Conservation (phyloP, 495 filamentous ascomycete species). For the Arthonia radiata region DNA sequence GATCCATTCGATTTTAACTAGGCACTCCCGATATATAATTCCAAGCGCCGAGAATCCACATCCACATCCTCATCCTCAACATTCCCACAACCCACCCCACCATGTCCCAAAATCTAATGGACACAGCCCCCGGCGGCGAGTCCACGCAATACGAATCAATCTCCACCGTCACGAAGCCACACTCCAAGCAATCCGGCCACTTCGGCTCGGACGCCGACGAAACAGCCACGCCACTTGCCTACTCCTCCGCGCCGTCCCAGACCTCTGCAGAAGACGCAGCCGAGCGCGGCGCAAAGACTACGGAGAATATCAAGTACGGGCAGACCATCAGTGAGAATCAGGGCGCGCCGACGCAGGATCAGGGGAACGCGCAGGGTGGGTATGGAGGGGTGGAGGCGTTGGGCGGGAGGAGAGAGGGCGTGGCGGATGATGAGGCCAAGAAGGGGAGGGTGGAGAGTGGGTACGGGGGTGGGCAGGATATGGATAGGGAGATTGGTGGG, state of each 20-base stretch:
- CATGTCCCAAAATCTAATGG: conserved; percentile 23
- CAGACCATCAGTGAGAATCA: conserved; percentile 18
- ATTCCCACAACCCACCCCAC: conserved; percentile 7
- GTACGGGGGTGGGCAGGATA: conserved; percentile 23
- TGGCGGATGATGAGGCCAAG: conserved; percentile 1
- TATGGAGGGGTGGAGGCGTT: conserved; percentile 1
- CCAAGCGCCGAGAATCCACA: too few species aligned
- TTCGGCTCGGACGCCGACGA: conserved; percentile 13
- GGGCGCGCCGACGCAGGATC: conserved; percentile 7
- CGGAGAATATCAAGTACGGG: conserved; percentile 25
- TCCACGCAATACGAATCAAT: conserved; percentile 41
- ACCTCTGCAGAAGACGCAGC: conserved; percentile 7
- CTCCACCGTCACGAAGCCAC: conserved; percentile 19
- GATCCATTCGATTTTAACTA: too few species aligned
- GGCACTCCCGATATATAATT: too few species aligned
- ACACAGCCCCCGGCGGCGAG: conserved; percentile 38
- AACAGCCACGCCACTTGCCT: background rate
- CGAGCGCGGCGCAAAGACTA: conserved; percentile 16
- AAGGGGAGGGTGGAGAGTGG: conserved; percentile 25
- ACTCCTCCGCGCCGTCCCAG: background rate
- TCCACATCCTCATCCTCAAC: too few species aligned
- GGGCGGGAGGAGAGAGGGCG: background rate
- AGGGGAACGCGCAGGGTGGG: conserved; percentile 3
- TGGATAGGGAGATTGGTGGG: conserved; percentile 27
- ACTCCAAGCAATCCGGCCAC: conserved; percentile 31